Conservation (phyloP, 1,139 yeast species). For the Scheffersomyces quercinus region DNA sequence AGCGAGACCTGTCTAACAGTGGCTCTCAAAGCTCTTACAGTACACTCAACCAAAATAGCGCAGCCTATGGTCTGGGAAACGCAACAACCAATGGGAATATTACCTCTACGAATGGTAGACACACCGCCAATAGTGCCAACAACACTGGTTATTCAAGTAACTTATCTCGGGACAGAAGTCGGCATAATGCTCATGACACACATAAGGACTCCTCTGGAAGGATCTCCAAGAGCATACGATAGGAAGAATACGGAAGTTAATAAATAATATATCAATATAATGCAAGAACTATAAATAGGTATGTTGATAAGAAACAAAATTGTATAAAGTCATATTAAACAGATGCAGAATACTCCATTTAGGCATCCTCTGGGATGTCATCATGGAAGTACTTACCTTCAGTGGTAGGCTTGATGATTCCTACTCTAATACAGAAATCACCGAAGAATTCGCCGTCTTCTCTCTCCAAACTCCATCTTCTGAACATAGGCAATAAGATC, state of each 20-base stretch:
- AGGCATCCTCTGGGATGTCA: slow-evolving; percentile 80
- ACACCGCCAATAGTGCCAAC: no score
- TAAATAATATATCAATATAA: background rate
- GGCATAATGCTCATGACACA: no score
- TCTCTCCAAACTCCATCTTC: slow-evolving; percentile 93
- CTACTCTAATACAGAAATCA: slow-evolving; percentile 84
- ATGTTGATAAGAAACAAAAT: slow-evolving; percentile 1
- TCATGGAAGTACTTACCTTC: slow-evolving; percentile 97
- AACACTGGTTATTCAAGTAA: no score
- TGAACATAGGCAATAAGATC: slow-evolving; percentile 80
- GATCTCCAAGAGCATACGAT: background rate
- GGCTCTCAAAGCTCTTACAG: no score
- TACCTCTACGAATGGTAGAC: no score
- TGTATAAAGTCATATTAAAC: slow-evolving; percentile 3
- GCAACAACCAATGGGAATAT: no score
- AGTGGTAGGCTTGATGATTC: slow-evolving; percentile 81
- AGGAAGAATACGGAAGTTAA: background rate
- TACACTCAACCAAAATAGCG: no score
- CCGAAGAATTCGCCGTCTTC: slow-evolving; percentile 93
- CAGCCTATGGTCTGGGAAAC: no score
- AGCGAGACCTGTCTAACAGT: slow-evolving; percentile 4
- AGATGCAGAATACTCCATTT: slow-evolving; percentile 4
- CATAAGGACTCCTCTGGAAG: background rate
- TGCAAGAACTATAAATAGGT: background rate
- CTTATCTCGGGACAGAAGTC: no score